phyloP scores from a whole-genome alignment of 1,139 yeast genomes.

The Candida tetrigidarum region DNA sequence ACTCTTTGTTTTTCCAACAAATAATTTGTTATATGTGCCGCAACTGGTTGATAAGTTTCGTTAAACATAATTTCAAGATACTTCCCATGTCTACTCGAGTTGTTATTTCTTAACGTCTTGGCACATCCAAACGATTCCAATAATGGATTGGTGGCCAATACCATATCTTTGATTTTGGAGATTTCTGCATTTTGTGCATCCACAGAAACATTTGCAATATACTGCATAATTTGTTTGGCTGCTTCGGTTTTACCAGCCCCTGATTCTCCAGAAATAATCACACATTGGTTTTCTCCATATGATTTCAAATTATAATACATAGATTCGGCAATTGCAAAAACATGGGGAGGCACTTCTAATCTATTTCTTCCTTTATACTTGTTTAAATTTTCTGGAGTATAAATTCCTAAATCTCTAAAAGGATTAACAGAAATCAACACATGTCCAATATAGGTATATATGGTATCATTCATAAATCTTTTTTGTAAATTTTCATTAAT shows the following conservation, averaged over 20 bases:
- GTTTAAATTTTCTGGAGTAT: conserved; percentile 75
- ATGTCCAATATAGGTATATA: conserved; percentile 88
- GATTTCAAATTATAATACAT: conserved; percentile 97
- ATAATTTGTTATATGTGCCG: conserved; percentile 96
- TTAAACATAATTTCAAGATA: conserved; percentile 92
- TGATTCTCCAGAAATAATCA: conserved; percentile 97
- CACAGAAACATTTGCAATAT: conserved; percentile 81
- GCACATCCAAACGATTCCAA: conserved; percentile 99
- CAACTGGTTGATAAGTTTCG: conserved; percentile 78
- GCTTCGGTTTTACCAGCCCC: conserved; percentile 99
- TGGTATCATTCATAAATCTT: conserved; percentile 86
- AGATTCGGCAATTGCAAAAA: conserved; percentile 95
- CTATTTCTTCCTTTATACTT: conserved; percentile 91
- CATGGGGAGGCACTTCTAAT: conserved; percentile 98
- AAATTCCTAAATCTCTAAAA: conserved; percentile 93
- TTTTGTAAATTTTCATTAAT: conserved; percentile 91
- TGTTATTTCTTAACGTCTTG: conserved; percentile 92
- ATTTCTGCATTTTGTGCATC: conserved; percentile 55
- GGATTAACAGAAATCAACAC: conserved; percentile 96
- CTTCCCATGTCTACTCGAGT: conserved; percentile 97
- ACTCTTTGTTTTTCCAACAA: conserved; percentile 94
- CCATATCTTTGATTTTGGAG: conserved; percentile 93
- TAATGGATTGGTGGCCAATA: conserved; percentile 94
- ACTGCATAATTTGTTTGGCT: conserved; percentile 98
- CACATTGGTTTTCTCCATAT: conserved; percentile 95